Conservation (phyloP, 2,329 filamentous ascomycete species). For the Colletotrichum somersetense region DNA sequence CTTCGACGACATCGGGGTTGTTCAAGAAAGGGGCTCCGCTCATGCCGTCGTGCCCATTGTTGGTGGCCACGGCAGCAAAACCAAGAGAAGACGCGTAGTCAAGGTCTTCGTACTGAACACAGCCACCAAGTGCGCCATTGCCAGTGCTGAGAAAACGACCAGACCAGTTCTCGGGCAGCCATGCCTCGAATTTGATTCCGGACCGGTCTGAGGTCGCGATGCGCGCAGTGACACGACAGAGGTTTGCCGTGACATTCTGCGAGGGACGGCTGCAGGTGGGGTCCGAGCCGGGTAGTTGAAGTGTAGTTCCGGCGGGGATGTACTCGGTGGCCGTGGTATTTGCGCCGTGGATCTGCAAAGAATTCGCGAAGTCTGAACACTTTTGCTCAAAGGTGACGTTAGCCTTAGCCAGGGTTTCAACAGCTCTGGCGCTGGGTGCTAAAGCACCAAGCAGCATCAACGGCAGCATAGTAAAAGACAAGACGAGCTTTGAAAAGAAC, state of each 20-base stretch:
- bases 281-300: conserved; percentile 52
- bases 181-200: conserved; percentile 58
- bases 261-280: conserved; percentile 50
- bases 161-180: conserved; percentile 59
- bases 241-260: conserved; percentile 43
- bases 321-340: conserved; percentile 39
- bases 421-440: conserved; percentile 1
- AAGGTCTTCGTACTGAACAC: conserved; percentile 58
- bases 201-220: conserved; percentile 56
- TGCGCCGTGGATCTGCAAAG: conserved; percentile 50
- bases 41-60: conserved; percentile 62
- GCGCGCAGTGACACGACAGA: conserved; percentile 47
- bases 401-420: neutral
- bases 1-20: conserved; percentile 50
- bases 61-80: conserved; percentile 60
- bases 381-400: conserved; percentile 15
- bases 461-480: conserved; percentile 7
- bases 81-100: conserved; percentile 57
- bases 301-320: conserved; percentile 48
- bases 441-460: neutral
- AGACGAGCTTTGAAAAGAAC: neutral
- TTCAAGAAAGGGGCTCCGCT: conserved; percentile 48
- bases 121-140: conserved; percentile 61
- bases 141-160: conserved; percentile 61
- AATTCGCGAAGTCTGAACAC: conserved; percentile 46